Percentiles rank a stretch among this genome's conserved stretches.
Evolutionary conservation across 805 yeast species (phyloP).

Genomic region (Brettanomyces bruxellensis): DNA sequence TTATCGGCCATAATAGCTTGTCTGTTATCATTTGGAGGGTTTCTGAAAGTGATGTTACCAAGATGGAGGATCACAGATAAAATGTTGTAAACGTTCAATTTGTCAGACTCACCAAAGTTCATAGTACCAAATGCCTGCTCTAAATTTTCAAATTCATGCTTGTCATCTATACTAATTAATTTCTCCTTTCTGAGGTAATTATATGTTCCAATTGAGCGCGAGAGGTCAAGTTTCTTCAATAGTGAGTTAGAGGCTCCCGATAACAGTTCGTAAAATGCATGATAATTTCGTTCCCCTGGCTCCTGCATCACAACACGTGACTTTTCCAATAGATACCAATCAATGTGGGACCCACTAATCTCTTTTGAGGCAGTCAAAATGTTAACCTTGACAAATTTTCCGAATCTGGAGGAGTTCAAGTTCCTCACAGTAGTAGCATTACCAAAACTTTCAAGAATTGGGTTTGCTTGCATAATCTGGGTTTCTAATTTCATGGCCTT

Average conservation of each 20-base stretch:
- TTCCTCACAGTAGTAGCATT: slow-evolving; percentile 93
- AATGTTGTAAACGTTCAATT: slow-evolving; percentile 48
- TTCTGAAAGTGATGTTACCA: slow-evolving; percentile 73
- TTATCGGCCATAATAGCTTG: slow-evolving; percentile 62
- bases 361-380: slow-evolving; percentile 43
- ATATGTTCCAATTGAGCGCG: slow-evolving; percentile 32
- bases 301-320: slow-evolving; percentile 82
- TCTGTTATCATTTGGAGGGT: slow-evolving; percentile 47
- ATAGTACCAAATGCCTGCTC: slow-evolving; percentile 61
- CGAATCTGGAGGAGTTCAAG: slow-evolving; percentile 92
- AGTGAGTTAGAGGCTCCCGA: slow-evolving; percentile 49
- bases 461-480: slow-evolving; percentile 88
- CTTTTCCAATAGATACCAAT: slow-evolving; percentile 90
- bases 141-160: slow-evolving; percentile 53
- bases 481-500: slow-evolving; percentile 52
- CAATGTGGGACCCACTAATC: slow-evolving; percentile 84
- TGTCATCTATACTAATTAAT: slow-evolving; percentile 73
- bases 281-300: slow-evolving; percentile 78
- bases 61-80: slow-evolving; percentile 73
- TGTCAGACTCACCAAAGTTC: slow-evolving; percentile 54
- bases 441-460: slow-evolving; percentile 92
- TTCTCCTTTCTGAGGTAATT: slow-evolving; percentile 48
- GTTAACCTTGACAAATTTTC: slow-evolving; percentile 86
- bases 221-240: slow-evolving; percentile 38
- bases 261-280: slow-evolving; percentile 81